Evolutionary conservation across 352 stramenopile species (phyloP), one percentile per base, ranked within the genome.

Genomic region (Phytophthora palmivora): DNA sequence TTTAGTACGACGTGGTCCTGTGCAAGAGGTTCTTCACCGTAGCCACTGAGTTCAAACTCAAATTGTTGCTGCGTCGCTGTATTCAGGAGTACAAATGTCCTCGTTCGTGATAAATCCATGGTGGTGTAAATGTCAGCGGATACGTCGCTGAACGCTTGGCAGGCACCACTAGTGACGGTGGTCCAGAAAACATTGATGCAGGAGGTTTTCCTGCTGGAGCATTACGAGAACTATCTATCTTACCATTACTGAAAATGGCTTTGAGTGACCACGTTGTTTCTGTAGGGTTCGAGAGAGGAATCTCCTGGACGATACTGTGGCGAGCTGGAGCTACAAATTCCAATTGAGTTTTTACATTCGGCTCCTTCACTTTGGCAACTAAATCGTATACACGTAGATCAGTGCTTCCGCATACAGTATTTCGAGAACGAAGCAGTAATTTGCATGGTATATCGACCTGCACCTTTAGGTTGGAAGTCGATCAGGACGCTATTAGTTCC

Each of bases 251-350:
- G 55, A 96, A 90, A 21, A 75, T 61, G 6, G 86, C 88, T 8
- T 82, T 80, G 7, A 98, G 79, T 4, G 63, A 85, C 94, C 94
- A 98, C 3, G 73, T 62, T n/a, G 78, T 69, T 19, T 95, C 84
- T 0, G 88, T 93, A 4, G 84, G 89, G 51, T 98, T 98, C 10
- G 84, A 81, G 1, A 98, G 67, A 9, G 94, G 94, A 24, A 98
- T 97, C 28, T 96, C 87, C 53, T 98, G 94, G 0, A 89, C 72
- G 39, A 97, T 96, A 18, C 58, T 92, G 61, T 97, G 88, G 0
- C 93, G 61, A 6, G 94, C 92, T 2, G 92, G 93, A 0, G 88
- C 85, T 3, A 80, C 82, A 47, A 98, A 98, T 32, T 97, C 90
- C 10, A 98, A 67, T 16, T 86, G 74, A 5, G 88, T 95, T 67